Conservation (phyloP, 1,284 basidiomycete genomes). For the Cryptococcus sp. region DNA sequence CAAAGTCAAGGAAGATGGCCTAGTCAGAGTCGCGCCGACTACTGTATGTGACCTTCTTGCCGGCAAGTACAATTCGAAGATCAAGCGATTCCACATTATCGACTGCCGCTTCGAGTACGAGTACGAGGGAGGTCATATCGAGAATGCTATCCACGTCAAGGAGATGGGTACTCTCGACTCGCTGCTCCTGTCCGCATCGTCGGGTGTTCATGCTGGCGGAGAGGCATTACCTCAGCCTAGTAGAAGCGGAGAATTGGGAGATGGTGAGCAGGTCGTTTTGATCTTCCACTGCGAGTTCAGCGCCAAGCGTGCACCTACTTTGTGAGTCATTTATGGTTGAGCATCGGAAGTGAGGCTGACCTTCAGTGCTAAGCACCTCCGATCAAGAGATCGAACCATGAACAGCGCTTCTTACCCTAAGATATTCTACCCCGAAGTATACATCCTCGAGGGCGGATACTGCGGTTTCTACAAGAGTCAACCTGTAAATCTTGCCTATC, state of each 20-base stretch:
- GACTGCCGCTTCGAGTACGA: constrained; percentile 99
- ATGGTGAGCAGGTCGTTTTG: constrained; percentile 69
- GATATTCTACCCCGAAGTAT: constrained; percentile 94
- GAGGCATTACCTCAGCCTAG: constrained; percentile 65
- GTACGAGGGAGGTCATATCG: constrained; percentile 87
- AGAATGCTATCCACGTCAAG: constrained; percentile 87
- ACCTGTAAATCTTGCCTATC: constrained; percentile 6
- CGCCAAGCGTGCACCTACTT: constrained; percentile 88
- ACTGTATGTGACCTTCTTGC: constrained; percentile 73
- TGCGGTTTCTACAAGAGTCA: constrained; percentile 65
- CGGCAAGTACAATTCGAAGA: constrained; percentile 62
- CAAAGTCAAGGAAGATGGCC: constrained; percentile 85
- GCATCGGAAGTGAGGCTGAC: not conserved
- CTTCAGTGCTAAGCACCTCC: constrained; percentile 78
- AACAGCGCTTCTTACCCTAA: constrained; percentile 86
- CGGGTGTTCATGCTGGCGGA: constrained; percentile 47
- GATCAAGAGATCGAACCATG: constrained; percentile 80
- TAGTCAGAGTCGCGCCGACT: constrained; percentile 79
- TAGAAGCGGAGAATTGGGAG: constrained; percentile 65
- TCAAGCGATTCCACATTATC: constrained; percentile 72
- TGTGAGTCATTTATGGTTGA: constrained; percentile 55
- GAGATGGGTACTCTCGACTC: constrained; percentile 76
- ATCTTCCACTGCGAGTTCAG: constrained; percentile 99
- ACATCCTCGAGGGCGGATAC: constrained; percentile 95
- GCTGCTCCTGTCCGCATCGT: constrained; percentile 60